Percentiles rank a stretch among this genome's conserved stretches.
Evolutionary conservation across 2,329 filamentous ascomycete species (phyloP).

Genomic region (Drechslera avenae): DNA sequence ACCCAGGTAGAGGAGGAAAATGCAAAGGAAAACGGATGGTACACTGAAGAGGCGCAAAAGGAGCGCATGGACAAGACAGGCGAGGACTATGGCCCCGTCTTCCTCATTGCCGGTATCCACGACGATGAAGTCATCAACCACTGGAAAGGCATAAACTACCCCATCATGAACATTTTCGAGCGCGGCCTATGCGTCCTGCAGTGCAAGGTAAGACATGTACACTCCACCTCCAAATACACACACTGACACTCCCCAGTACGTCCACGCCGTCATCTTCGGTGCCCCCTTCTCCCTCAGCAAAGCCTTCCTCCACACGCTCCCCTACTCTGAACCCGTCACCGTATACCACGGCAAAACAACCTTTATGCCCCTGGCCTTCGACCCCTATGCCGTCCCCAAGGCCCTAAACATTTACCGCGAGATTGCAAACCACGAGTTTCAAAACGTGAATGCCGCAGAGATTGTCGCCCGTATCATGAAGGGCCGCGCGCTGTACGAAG

Average conservation of each 20-base stretch:
- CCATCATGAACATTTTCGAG: conserved; percentile 99
- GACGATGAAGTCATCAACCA: conserved; percentile 94
- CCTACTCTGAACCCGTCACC: conserved; percentile 70
- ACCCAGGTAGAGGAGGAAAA: conserved; percentile 72
- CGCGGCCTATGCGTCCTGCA: conserved; percentile 93
- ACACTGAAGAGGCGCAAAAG: conserved; percentile 65
- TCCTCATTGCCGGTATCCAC: conserved; percentile 91
- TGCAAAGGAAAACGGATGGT: conserved; percentile 75
- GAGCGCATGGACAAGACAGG: conserved; percentile 68
- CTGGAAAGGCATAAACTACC: conserved; percentile 97
- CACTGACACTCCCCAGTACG: conserved; percentile 63
- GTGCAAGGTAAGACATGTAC: conserved; percentile 69
- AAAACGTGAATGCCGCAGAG: conserved; percentile 86
- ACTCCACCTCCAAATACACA: conserved; percentile 6
- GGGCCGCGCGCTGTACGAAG: conserved; percentile 86
- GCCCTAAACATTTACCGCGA: conserved; percentile 82
- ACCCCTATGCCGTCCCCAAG: conserved; percentile 76
- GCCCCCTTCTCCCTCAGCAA: conserved; percentile 86
- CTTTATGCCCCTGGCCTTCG: conserved; percentile 72
- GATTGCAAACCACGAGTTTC: conserved; percentile 76
- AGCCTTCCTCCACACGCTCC: conserved; percentile 74
- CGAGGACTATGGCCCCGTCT: conserved; percentile 79
- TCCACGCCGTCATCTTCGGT: conserved; percentile 85
- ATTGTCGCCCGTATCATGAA: conserved; percentile 91
- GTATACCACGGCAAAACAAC: conserved; percentile 97